phyloP scores from a whole-genome alignment of 1,139 yeast genomes.

The Yamadazyma conglobata region DNA sequence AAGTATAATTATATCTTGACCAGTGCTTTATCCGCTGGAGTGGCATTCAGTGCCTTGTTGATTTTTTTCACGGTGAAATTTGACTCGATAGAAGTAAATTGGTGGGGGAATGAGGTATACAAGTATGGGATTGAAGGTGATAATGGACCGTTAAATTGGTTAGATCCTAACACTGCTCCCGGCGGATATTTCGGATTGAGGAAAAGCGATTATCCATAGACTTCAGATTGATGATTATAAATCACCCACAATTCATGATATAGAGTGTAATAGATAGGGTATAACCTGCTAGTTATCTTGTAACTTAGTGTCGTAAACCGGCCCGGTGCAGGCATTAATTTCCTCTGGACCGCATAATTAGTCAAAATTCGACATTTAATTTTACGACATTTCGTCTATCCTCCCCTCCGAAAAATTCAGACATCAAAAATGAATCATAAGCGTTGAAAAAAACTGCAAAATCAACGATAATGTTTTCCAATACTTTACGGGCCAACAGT shows the following conservation, averaged over 20 bases:
- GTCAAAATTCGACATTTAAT: no score
- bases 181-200: slow-evolving; percentile 46
- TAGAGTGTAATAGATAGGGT: no score
- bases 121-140: slow-evolving; percentile 48
- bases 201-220: slow-evolving; percentile 36
- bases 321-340: no score
- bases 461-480: slow-evolving; percentile 7
- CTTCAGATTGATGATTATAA: no score
- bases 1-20: slow-evolving; percentile 61
- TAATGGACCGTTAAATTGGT: slow-evolving; percentile 27
- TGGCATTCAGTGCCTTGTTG: slow-evolving; percentile 53
- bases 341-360: no score
- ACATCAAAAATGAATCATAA: no score
- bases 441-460: no score
- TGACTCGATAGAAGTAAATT: slow-evolving; percentile 33
- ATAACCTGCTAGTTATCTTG: no score
- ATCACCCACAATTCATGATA: no score
- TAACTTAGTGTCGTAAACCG: no score
- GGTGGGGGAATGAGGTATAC: slow-evolving; percentile 61
- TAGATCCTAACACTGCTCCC: slow-evolving; percentile 31
- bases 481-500: slow-evolving; percentile 5
- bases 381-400: no score
- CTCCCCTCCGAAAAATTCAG: no score
- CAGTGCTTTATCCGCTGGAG: slow-evolving; percentile 57
- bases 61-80: slow-evolving; percentile 57